Evolutionary conservation across 495 filamentous ascomycete genomes (phyloP), one percentile per base, ranked within the genome.

Genomic region (Penicillium turbatum): DNA sequence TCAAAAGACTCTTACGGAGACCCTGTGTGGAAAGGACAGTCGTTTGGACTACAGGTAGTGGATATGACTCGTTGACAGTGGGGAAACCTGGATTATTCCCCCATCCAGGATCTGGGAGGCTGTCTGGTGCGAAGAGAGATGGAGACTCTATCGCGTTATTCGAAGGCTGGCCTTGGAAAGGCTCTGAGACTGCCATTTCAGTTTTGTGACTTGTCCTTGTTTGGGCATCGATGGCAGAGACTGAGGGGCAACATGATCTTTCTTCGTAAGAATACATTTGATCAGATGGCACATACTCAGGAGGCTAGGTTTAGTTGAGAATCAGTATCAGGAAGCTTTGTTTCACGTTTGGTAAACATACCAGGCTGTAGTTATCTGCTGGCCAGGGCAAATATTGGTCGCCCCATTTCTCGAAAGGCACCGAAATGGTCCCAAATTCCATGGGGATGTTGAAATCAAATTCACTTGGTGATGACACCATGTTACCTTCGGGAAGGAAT

Each of bases 1-100:
- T 53, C 6, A 67, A 29, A 1, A 64, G 31, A 7, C 34, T 51
- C 36, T 50, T 67, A 3, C 46, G 48, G 6, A 48, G 17, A 15
- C 12, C 15, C 3, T 47, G 39, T 0, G 6, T 11, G 3, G 45
- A 48, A 6, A 10, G 13, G 0, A 9, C 9, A 1, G 5, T 2
- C 12, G 4, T 16, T 19, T 15, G 27, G 16, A 6, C 6, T 17
- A 3, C 35, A 42, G 12, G 47, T 1, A 0, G 17, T 17, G 3
- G 16, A 21, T 5, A 4, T 10, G 10, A 17, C 10, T 35, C 19
- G 11, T 11, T 6, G 11, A 3, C 15, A 7, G 0, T 26, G 40
- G 19, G 3, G 11, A 54, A 3, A 13, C 9, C 27, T 24, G 32
- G 19, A 19, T 41, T 13, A 16, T 38, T 51, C 2, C 15, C 19